phyloP scores from a whole-genome alignment of 2,329 filamentous ascomycete species.

The Pseudogymnoascus pannorum region DNA sequence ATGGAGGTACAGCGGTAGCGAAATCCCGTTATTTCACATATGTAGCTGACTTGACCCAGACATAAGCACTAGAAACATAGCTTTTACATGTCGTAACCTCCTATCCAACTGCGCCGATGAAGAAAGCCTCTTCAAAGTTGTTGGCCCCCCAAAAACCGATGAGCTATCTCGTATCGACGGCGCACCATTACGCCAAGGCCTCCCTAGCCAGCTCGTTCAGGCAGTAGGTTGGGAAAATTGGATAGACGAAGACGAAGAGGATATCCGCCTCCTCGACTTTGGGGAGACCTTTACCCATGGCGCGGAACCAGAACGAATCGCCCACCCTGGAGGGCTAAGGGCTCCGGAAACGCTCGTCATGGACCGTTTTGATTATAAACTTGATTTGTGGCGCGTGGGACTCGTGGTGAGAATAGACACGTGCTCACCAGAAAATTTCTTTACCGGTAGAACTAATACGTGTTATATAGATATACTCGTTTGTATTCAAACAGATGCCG shows the following conservation, averaged over 20 bases:
- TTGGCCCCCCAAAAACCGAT: constrained; percentile 12
- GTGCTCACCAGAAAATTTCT: background rate
- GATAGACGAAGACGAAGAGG: constrained; percentile 23
- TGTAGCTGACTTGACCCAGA: constrained; percentile 16
- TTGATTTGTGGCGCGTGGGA: constrained; percentile 23
- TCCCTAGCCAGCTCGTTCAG: constrained; percentile 19
- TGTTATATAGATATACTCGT: constrained; percentile 16
- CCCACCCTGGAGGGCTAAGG: constrained; percentile 18
- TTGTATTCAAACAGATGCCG: constrained; percentile 11
- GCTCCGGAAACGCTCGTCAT: constrained; percentile 24
- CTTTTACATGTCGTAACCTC: constrained; percentile 20
- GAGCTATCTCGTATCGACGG: constrained; percentile 11
- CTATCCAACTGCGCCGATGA: constrained; percentile 12
- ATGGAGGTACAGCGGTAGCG: constrained; percentile 22
- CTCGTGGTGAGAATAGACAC: background rate
- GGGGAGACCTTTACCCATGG: constrained; percentile 19
- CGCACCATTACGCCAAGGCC: constrained; percentile 8
- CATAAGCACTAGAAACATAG: constrained; percentile 25
- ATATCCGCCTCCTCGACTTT: constrained; percentile 25
- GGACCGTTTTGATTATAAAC: constrained; percentile 19
- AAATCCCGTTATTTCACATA: constrained; percentile 14
- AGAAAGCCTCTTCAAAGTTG: constrained; percentile 14
- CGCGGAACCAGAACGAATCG: constrained; percentile 15
- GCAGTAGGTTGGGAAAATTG: constrained; percentile 17
- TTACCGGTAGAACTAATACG: background rate